These are phyloP conservation scores for Salix suchowensis DNA, from an alignment of 345 rosid species.

Conservation along the genomic window DNA sequence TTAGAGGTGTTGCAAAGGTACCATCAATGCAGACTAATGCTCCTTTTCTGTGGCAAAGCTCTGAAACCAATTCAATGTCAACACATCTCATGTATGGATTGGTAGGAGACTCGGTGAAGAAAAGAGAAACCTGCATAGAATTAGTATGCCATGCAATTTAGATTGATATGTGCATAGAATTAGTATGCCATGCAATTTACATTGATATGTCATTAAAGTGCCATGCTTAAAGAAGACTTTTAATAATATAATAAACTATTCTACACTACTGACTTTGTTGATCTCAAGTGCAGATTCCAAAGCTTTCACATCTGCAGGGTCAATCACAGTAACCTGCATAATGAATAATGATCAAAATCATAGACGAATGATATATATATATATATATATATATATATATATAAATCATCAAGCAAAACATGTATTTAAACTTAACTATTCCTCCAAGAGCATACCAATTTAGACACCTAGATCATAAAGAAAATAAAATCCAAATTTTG, in stretches of 20 bases:
- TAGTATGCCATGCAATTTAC: conserved; percentile 11
- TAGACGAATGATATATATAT: neutral
- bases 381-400: neutral
- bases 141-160: conserved; percentile 12
- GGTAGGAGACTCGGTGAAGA: conserved; percentile 93
- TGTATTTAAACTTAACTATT: neutral
- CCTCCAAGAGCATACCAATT: neutral
- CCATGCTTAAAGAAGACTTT: neutral
- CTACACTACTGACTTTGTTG: conserved; percentile 51
- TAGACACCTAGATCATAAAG: neutral
- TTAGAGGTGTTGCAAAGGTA: conserved; percentile 96
- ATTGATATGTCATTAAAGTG: neutral
- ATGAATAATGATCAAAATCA: conserved; percentile 3
- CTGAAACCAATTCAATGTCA: conserved; percentile 79
- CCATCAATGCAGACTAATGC: conserved; percentile 95
- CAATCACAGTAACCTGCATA: conserved; percentile 86
- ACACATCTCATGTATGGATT: conserved; percentile 96
- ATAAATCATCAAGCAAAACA: neutral
- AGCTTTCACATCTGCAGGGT: conserved; percentile 83
- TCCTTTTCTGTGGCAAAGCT: conserved; percentile 83
- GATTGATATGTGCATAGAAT: conserved; percentile 25
- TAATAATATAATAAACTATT: neutral
- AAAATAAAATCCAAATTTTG: neutral
- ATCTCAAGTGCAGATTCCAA: conserved; percentile 70
- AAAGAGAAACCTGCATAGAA: conserved; percentile 71